These are phyloP conservation scores for Ustilago loliicola DNA, from an alignment of 1,284 basidiomycete species.

Conservation along the genomic window DNA sequence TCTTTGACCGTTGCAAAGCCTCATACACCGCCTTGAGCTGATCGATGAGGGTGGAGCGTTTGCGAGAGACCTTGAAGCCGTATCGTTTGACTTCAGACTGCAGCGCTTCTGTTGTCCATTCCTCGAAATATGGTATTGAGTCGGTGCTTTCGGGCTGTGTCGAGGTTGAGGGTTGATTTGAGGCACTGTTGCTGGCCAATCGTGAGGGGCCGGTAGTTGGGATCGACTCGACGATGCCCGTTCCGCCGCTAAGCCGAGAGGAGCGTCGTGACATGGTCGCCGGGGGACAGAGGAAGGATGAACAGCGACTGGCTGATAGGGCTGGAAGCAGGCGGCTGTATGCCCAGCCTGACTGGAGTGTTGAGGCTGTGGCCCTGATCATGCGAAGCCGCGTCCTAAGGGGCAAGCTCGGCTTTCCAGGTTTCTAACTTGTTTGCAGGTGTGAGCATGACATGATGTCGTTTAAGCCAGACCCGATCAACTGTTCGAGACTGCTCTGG, in stretches of 20 bases:
- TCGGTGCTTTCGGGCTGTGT: not conserved
- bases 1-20: conserved; percentile 17
- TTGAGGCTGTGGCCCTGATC: not conserved
- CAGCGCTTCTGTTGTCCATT: conserved; percentile 26
- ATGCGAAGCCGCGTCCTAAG: not conserved
- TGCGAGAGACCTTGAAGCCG: conserved; percentile 46
- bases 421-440: not conserved
- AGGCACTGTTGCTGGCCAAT: not conserved
- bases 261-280: conserved; percentile 27
- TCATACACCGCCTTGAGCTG: conserved; percentile 39
- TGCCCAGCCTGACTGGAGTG: not conserved
- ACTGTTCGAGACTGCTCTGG: not conserved
- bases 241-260: conserved; percentile 7
- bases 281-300: conserved; percentile 7
- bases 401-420: no score
- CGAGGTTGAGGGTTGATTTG: not conserved
- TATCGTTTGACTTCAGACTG: conserved; percentile 46
- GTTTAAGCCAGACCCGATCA: not conserved
- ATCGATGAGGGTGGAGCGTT: conserved; percentile 35
- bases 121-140: conserved; percentile 21
- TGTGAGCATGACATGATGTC: not conserved
- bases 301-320: not conserved
- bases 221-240: not conserved
- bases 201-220: conserved; percentile 10
- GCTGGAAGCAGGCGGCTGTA: not conserved